These are phyloP conservation scores for Huiozyma naganishii DNA, from an alignment of 805 yeast species.

Conservation along the genomic window DNA sequence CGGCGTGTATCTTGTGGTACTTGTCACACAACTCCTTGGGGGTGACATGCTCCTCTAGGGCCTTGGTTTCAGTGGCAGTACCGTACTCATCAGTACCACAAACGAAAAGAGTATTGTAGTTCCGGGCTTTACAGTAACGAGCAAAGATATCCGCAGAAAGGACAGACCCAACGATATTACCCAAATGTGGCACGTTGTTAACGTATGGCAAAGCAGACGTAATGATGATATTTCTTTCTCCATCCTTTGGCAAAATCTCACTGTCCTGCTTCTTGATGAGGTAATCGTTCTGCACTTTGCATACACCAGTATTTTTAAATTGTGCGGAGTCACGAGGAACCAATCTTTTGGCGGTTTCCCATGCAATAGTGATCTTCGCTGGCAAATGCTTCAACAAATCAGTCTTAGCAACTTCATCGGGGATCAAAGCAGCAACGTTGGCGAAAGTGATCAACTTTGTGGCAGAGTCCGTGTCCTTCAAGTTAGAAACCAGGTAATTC, in stretches of 20 bases:
- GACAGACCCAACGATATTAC: slow-evolving; percentile 93
- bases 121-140: slow-evolving; percentile 80
- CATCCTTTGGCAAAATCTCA: slow-evolving; percentile 53
- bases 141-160: slow-evolving; percentile 89
- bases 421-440: slow-evolving; percentile 38
- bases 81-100: slow-evolving; percentile 99
- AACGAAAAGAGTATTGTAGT: slow-evolving; percentile 72
- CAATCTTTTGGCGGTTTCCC: slow-evolving; percentile 34
- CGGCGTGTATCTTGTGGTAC: slow-evolving; percentile 74
- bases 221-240: slow-evolving; percentile 71
- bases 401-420: slow-evolving; percentile 18
- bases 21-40: slow-evolving; percentile 88
- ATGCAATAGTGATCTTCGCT: slow-evolving; percentile 34
- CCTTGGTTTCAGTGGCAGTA: slow-evolving; percentile 98
- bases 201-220: slow-evolving; percentile 98
- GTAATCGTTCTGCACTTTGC: slow-evolving; percentile 20
- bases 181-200: slow-evolving; percentile 96
- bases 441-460: slow-evolving; percentile 51
- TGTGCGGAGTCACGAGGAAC: slow-evolving; percentile 20
- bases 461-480: slow-evolving; percentile 31
- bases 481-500: slow-evolving; percentile 2
- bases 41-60: slow-evolving; percentile 82
- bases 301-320: slow-evolving; percentile 34
- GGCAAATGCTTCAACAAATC: slow-evolving; percentile 13
- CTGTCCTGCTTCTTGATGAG: slow-evolving; percentile 17